Evolutionary conservation across 768 basidiomycete species (phyloP), one percentile per base, ranked within the genome.

Genomic region (Xerocomellus intermedius): DNA sequence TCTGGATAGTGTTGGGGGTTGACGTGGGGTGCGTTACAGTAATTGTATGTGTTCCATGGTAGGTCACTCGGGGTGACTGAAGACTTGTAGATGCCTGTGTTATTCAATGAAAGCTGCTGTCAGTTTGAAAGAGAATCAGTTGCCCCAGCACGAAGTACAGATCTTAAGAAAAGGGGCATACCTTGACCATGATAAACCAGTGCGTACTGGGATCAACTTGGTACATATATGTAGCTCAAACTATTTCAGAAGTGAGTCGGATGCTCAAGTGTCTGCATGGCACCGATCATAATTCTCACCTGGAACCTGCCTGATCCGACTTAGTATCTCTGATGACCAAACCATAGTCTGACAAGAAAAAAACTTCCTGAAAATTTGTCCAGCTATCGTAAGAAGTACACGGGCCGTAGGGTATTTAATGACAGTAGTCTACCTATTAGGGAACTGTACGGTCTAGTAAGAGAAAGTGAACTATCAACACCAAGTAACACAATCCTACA

Each of bases 1-100:
- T 51, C 30, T 5, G 50, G 41, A 49, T 79, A 81, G 55, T 79
- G 74, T 35, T 59, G 64, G 7, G 68, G 61, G 50, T 74, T 77
- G 55, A 78, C 72, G 50, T 77, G 79, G 0, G 79, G 77, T 0
- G 79, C 79, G 48, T 81, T 81, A 66, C 79, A 81, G 52, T 79
- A 81, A 49, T 80, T 81, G 68, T 81, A 79, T 26, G 78, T 81
- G 64, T 79, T 74, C 79, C 79, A 80, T 0, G 77, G 74, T 12
- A 74, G 61, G 42, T 57, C 35, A 1, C 51, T 50, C 10, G 79
- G 79, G 1, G 79, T 80, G 32, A 64, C 19, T 2, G 79, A 80
- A 6, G 77, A 72, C 43, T 76, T 72, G 62, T 80, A 80, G 28
- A 80, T 64, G 7, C 79, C 78, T n/a, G 57, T 59, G 30, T 28